Evolutionary conservation across 108 stramenopile species (phyloP), one percentile per base, ranked within the genome.

Genomic region (Stephanodiscus minutulus): DNA sequence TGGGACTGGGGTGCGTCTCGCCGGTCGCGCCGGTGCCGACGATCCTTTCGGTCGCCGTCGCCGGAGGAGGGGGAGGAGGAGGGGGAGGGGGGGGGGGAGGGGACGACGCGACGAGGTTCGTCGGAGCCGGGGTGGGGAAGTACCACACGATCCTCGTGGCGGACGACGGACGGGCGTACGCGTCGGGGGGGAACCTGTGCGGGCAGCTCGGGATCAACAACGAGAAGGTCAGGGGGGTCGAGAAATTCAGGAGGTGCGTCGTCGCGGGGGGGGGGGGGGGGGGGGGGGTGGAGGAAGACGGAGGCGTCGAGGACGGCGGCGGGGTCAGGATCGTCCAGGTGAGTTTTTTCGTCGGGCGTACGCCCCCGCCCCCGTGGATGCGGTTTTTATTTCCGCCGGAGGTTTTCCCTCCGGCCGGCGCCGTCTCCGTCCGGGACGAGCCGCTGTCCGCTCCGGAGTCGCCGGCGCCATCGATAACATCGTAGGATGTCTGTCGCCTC

Each of bases 151-250:
- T 96, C 22, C 60, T 96, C 24, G 61, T 93, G 39, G 74, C 72
- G 11, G 58, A 61, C 2, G 78, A 89, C 35, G 89, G 90, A 47
- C 56, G 74, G 27, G 65, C 82, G 47, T 87, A 76, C 60, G 89
- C 88, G 2, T 73, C 83, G 25, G 93, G 93, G 17, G 64, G 76
- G 55, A 95, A 92, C 72, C 85, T 87, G 46, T 74, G 68, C 36
- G 93, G 93, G 35, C 93, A 95, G 64, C 83, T 91, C 60, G 91
- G 91, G 29, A 75, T 91, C 64, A 83, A 86, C 62, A 70, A 54
- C 21, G 72, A 9, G 52, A 56, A 64, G 17, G 83, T 86, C 28
- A 80, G 73, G 37, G 75, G 61, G 35, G 54, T 82, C 41, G 61
- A 72, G 11, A 77, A 72, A 24, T 87, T 83, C 56, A 64, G 80